Conservation (phyloP, 1,284 basidiomycete species). For the Pyrrhoderma lamaoense region DNA sequence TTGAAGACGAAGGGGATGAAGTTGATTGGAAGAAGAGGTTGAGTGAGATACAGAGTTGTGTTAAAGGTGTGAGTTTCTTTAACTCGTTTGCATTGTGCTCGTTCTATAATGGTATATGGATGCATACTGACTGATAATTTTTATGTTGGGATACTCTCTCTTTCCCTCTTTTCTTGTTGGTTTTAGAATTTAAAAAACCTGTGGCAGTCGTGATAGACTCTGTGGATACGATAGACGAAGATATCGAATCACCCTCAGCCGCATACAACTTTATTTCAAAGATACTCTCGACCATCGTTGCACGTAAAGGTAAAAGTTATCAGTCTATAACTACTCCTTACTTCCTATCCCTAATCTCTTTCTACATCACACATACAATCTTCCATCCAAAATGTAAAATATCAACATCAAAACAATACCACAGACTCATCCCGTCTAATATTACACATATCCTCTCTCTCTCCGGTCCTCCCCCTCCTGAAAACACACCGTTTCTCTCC, state of each 20-base stretch:
- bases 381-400: conserved; percentile 6
- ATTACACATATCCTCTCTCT: conserved; percentile 50
- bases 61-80: conserved; percentile 35
- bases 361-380: conserved; percentile 20
- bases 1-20: conserved; percentile 29
- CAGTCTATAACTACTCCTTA: conserved; percentile 7
- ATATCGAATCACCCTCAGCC: conserved; percentile 47
- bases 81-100: too few relatives aligned
- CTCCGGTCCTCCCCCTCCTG: conserved; percentile 44
- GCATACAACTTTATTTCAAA: conserved; percentile 45
- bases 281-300: conserved; percentile 36
- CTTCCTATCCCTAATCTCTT: not conserved
- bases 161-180: not conserved
- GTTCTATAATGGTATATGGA: not conserved
- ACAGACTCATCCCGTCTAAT: conserved; percentile 58
- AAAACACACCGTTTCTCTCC: conserved; percentile 58
- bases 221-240: conserved; percentile 50
- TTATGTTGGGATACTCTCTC: not conserved
- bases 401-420: not conserved
- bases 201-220: conserved; percentile 61
- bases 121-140: not conserved
- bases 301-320: conserved; percentile 47
- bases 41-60: conserved; percentile 34
- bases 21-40: conserved; percentile 24
- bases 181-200: conserved; percentile 27